Conservation (phyloP, 768 basidiomycete species). For the Tephrocybe sp. region DNA sequence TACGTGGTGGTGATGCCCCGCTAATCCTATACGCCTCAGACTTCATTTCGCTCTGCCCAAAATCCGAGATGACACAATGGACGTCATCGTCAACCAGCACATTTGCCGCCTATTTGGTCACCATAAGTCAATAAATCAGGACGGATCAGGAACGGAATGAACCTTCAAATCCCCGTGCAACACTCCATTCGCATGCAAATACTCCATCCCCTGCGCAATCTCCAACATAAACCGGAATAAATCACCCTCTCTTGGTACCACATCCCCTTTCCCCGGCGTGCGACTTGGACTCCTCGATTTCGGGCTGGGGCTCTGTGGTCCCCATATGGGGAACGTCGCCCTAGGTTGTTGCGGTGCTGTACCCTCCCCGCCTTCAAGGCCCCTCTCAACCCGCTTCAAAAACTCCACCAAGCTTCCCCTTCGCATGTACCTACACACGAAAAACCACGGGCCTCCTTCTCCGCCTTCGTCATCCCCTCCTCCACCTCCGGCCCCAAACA, state of each 20-base stretch:
- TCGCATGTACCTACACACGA: constrained; percentile 72
- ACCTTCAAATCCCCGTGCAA: constrained; percentile 86
- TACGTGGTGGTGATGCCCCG: constrained; percentile 48
- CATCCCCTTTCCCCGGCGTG: not conserved
- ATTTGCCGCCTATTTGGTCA: constrained; percentile 56
- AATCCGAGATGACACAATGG: constrained; percentile 76
- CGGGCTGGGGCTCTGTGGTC: not conserved
- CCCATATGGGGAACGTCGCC: constrained; percentile 7
- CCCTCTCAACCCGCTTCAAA: constrained; percentile 39
- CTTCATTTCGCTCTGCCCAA: constrained; percentile 82
- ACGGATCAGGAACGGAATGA: constrained; percentile 10
- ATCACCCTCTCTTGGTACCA: constrained; percentile 30
- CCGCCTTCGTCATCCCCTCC: constrained; percentile 63
- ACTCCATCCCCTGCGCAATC: constrained; percentile 80
- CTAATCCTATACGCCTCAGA: constrained; percentile 66
- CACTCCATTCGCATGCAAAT: constrained; percentile 67
- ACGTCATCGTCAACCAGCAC: constrained; percentile 70
- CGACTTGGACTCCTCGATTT: not conserved
- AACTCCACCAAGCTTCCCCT: constrained; percentile 65
- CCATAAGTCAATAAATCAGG: not conserved
- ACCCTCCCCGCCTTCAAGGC: constrained; percentile 7
- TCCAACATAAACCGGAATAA: constrained; percentile 66
- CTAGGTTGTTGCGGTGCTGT: no score
- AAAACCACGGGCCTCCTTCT: constrained; percentile 79
- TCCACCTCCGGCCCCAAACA: constrained; percentile 84